Percentiles rank a stretch among this genome's conserved stretches.
Evolutionary conservation across 83 land plant species (phyloP).

Genomic region (Thuja plicata): DNA sequence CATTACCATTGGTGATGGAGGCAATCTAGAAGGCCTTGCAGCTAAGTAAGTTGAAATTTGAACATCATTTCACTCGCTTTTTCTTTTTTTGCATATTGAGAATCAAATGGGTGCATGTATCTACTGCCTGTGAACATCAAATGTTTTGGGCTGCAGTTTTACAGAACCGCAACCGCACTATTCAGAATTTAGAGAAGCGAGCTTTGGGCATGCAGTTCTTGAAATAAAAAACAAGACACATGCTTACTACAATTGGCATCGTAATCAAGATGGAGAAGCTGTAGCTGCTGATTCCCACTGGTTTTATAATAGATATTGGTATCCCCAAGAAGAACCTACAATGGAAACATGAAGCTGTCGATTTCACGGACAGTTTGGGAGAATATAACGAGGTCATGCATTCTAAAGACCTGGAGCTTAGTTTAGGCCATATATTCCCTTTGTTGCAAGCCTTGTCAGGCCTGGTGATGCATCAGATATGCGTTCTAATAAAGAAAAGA

Average conservation of each 20-base stretch:
- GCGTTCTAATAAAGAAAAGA: not conserved
- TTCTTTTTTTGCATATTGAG: not conserved
- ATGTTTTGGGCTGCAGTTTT: slow-evolving; percentile 18
- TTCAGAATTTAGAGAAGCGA: slow-evolving; percentile 48
- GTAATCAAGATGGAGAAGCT: slow-evolving; percentile 45
- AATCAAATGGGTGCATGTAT: not conserved
- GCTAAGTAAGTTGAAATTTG: slow-evolving; percentile 29
- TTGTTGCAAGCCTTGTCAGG: not conserved
- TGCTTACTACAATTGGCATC: slow-evolving; percentile 46
- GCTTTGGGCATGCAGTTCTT: slow-evolving; percentile 42
- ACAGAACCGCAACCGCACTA: slow-evolving; percentile 43
- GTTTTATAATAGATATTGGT: slow-evolving; percentile 29
- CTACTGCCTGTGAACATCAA: not conserved
- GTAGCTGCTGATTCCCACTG: slow-evolving; percentile 36
- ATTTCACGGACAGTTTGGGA: not conserved
- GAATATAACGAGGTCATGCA: not conserved
- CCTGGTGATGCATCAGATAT: not conserved
- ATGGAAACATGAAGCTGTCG: not conserved
- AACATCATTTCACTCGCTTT: not conserved
- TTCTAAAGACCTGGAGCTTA: not conserved
- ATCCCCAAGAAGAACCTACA: slow-evolving; percentile 10
- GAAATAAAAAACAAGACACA: slow-evolving; percentile 42
- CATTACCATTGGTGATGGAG: slow-evolving; percentile 51
- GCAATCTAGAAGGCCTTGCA: slow-evolving; percentile 51
- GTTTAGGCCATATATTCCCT: not conserved